phyloP scores from a whole-genome alignment of 2,329 filamentous ascomycete species.

The Phaeosphaeriaceae sp. region DNA sequence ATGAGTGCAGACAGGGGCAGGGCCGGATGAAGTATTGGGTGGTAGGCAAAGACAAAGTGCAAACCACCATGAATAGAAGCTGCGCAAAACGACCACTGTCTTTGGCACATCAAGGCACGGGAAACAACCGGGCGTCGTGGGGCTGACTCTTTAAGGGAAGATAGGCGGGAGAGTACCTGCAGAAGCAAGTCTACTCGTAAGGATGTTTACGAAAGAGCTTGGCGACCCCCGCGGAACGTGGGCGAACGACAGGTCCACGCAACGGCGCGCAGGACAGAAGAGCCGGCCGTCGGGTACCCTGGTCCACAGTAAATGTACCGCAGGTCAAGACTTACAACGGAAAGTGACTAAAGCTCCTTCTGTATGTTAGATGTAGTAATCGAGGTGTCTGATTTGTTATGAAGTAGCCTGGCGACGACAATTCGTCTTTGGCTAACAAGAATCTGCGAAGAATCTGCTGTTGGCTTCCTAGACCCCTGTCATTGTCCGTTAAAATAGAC shows the following conservation, averaged over 20 bases:
- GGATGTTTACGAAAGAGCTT: conserved; percentile 14
- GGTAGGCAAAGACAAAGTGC: not conserved
- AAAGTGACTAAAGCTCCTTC: too few relatives aligned
- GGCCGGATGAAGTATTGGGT: conserved; percentile 19
- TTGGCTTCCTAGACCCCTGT: too few relatives aligned
- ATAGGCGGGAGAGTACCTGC: conserved; percentile 31
- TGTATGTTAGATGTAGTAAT: too few relatives aligned
- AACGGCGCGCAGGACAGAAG: conserved; percentile 7
- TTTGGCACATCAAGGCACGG: conserved; percentile 22
- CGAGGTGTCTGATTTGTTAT: too few relatives aligned
- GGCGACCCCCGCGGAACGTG: conserved; percentile 18
- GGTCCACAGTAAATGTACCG: conserved; percentile 10
- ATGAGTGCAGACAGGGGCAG: conserved; percentile 8
- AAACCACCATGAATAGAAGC: conserved; percentile 4
- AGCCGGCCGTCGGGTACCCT: conserved; percentile 14
- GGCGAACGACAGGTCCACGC: conserved; percentile 23
- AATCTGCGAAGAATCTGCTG: too few relatives aligned
- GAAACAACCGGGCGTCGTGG: conserved; percentile 32
- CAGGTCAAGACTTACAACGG: too few relatives aligned
- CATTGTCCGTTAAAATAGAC: too few relatives aligned
- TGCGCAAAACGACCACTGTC: conserved; percentile 19
- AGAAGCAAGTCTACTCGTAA: conserved; percentile 18
- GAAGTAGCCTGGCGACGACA: too few relatives aligned
- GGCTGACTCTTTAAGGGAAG: conserved; percentile 28
- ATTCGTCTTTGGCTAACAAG: too few relatives aligned